Evolutionary conservation across 1,139 yeast species (phyloP).

Genomic region (Geotrichum reessii): DNA sequence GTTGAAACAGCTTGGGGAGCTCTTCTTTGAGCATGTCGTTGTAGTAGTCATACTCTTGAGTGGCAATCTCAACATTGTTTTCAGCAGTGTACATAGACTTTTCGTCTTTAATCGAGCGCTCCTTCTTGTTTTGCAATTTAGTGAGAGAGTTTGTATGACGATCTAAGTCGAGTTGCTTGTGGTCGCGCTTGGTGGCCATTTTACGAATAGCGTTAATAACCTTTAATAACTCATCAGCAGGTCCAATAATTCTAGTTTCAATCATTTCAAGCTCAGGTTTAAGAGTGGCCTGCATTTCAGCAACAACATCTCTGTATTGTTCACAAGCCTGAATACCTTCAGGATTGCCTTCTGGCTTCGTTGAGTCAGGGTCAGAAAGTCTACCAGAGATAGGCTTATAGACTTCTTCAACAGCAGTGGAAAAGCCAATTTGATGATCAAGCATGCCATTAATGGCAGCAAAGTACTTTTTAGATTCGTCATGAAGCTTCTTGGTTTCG

Average conservation of each 20-base stretch:
- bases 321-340: conserved; percentile 94
- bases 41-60: conserved; percentile 92
- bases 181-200: conserved; percentile 93
- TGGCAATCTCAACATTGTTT: conserved; percentile 83
- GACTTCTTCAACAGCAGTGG: conserved; percentile 89
- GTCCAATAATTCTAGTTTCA: conserved; percentile 81
- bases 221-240: conserved; percentile 84
- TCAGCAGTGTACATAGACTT: conserved; percentile 84
- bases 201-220: conserved; percentile 79
- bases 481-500: conserved; percentile 84
- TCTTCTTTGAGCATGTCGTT: conserved; percentile 90
- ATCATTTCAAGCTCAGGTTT: conserved; percentile 92
- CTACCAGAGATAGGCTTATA: conserved; percentile 95
- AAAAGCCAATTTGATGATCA: conserved; percentile 85
- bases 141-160: conserved; percentile 65
- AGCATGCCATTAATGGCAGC: conserved; percentile 90
- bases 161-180: conserved; percentile 90
- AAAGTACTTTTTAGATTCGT: conserved; percentile 84
- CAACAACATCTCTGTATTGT: conserved; percentile 81
- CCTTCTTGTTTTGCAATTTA: conserved; percentile 77
- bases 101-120: conserved; percentile 80
- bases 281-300: conserved; percentile 74
- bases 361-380: conserved; percentile 78
- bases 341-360: conserved; percentile 88
- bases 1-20: conserved; percentile 74